phyloP scores from a whole-genome alignment of 805 yeast species.

The Scheffersomyces lignosus region DNA sequence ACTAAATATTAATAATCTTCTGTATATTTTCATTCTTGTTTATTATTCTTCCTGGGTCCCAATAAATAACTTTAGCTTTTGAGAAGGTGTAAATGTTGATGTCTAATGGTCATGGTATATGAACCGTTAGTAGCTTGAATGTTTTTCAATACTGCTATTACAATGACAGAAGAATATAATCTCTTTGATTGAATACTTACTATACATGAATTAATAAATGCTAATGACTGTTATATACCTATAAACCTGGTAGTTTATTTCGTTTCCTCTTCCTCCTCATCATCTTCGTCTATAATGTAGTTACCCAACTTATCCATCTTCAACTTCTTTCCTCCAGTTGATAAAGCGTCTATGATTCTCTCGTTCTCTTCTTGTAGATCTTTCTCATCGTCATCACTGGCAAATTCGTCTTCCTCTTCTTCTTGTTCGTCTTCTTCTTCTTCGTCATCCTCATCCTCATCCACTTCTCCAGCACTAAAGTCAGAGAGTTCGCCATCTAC shows the following conservation, averaged over 20 bases:
- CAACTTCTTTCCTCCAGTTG: conserved; percentile 59
- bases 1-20: conserved; percentile 4
- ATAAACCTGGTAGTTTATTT: too few species aligned
- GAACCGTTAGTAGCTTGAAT: too few species aligned
- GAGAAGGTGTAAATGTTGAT: too few species aligned
- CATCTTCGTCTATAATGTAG: conserved; percentile 62
- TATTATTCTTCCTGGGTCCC: conserved; percentile 6
- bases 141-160: too few species aligned
- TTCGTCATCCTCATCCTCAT: conserved; percentile 41
- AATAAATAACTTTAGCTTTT: conserved; percentile 7
- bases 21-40: conserved; percentile 8
- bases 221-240: too few species aligned
- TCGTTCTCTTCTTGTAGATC: conserved; percentile 41
- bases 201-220: too few species aligned
- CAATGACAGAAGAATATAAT: too few species aligned
- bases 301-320: conserved; percentile 84
- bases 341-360: conserved; percentile 69
- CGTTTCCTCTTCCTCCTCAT: too few species aligned
- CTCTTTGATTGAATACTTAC: too few species aligned
- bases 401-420: conserved; percentile 29
- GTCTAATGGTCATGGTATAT: too few species aligned
- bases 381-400: conserved; percentile 36
- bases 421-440: conserved; percentile 44
- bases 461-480: conserved; percentile 24
- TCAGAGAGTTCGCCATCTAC: conserved; percentile 18